Evolutionary conservation across 2,329 filamentous ascomycete genomes (phyloP), one percentile per base, ranked within the genome.

Genomic region (Fusarium hostae): DNA sequence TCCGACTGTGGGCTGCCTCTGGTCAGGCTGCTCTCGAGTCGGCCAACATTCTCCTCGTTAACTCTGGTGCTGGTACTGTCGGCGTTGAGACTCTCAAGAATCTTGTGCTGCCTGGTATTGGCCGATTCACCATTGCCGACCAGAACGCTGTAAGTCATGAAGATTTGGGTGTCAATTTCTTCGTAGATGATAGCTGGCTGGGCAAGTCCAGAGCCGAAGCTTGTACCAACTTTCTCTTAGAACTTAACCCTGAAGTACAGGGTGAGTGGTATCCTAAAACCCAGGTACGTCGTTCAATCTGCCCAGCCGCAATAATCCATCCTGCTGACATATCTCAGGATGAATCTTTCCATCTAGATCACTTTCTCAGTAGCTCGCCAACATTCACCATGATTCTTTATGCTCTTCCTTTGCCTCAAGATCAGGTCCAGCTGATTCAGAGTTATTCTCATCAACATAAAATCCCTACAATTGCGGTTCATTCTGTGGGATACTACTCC

Each of bases 151-250:
- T 99, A n/a, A 86, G 85, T 2, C 91, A 97, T 74, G 86, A 90
- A 44, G 96, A 99, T 77, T 85, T 99, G 43, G 96, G 97, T 8
- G 92, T 98, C 70, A 99, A 99, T 82, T 99, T 99, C 86, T 99
- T 99, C 78, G 86, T 99, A 1, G 94, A 97, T 68, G 90, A 96
- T 75, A 84, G 86, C 52, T 92, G 90, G 71, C 80, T 97, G 40
- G 95, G 94, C 58, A 91, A 90, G 76, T 90, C 90, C 30, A 90
- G 96, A 73, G 94, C 95, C 3, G 88, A 94, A 79, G 91, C 92
- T 78, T 93, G 92, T 59, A 91, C 91, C 63, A 90, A 91, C 68
- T 86, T 95, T 59, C 85, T 99, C 45, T 86, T 90, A 68, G 97
- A 99, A 81, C 86, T 99, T 67, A 99, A 99, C 78, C 94, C 95